Evolutionary conservation across 1,284 basidiomycete species (phyloP).

Genomic region (Caloboletus firmus): DNA sequence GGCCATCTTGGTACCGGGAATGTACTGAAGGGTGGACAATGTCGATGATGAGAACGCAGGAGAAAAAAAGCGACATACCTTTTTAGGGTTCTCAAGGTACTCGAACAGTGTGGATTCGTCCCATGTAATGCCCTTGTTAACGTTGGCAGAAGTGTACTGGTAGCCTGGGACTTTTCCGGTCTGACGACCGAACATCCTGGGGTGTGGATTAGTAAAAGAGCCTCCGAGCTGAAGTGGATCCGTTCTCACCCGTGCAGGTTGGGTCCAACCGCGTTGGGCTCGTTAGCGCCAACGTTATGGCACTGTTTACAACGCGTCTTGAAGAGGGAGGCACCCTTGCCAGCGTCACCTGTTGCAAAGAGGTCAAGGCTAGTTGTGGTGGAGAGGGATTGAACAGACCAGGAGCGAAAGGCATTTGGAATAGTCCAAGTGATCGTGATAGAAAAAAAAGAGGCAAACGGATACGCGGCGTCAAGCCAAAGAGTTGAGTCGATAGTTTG

Average conservation of each 20-base stretch:
- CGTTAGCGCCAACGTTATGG: constrained; percentile 87
- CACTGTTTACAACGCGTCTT: constrained; percentile 98
- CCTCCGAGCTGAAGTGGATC: not conserved
- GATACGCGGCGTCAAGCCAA: constrained; percentile 6
- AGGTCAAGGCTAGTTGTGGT: not conserved
- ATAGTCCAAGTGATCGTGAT: constrained; percentile 9
- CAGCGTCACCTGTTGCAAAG: constrained; percentile 67
- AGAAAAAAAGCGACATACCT: constrained; percentile 49
- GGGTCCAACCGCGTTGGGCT: constrained; percentile 88
- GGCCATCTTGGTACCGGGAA: constrained; percentile 97
- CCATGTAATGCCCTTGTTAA: constrained; percentile 94
- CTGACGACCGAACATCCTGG: constrained; percentile 81
- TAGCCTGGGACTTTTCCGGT: constrained; percentile 86
- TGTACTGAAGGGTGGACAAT: constrained; percentile 57
- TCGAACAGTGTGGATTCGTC: constrained; percentile 86
- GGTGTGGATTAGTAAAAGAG: not conserved
- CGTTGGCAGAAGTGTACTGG: constrained; percentile 94
- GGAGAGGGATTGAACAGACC: constrained; percentile 19
- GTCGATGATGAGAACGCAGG: not conserved
- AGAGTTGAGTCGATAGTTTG: constrained; percentile 3
- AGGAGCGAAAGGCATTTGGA: constrained; percentile 30
- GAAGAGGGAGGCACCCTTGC: constrained; percentile 90
- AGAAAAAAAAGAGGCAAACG: not conserved
- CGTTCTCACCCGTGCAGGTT: constrained; percentile 84
- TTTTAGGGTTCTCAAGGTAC: constrained; percentile 96